Percentiles rank a stretch among this genome's conserved stretches.
Evolutionary conservation across 2,329 filamentous ascomycete species (phyloP).

Genomic region (Fragosphaeria purpurea): DNA sequence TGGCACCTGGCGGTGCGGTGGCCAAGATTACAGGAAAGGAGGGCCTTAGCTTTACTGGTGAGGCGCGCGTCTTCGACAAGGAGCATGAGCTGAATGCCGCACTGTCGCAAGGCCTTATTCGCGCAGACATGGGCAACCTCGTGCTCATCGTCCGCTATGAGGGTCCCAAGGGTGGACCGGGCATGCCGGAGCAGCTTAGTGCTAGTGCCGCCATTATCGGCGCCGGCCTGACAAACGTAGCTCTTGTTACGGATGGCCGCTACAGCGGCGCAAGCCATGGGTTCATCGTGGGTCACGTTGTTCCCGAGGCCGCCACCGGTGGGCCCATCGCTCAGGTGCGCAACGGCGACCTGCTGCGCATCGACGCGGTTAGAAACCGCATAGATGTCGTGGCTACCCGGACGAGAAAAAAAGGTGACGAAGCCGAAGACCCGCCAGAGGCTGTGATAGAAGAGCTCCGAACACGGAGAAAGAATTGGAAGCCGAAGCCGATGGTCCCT

Average conservation of each 20-base stretch:
- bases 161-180: constrained; percentile 83
- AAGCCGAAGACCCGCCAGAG: constrained; percentile 8
- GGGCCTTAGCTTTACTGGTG: constrained; percentile 70
- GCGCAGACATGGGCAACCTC: constrained; percentile 55
- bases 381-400: constrained; percentile 53
- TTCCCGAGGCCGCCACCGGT: constrained; percentile 79
- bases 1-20: constrained; percentile 80
- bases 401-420: constrained; percentile 31
- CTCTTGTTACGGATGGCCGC: constrained; percentile 83
- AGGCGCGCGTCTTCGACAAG: constrained; percentile 77
- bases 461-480: constrained; percentile 51
- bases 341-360: constrained; percentile 75
- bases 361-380: constrained; percentile 71
- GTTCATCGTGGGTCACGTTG: constrained; percentile 89
- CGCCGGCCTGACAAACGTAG: constrained; percentile 75
- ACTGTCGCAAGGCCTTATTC: constrained; percentile 50
- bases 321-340: constrained; percentile 77
- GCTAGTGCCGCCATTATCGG: constrained; percentile 88
- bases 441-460: constrained; percentile 45
- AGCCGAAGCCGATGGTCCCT: constrained; percentile 57
- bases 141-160: constrained; percentile 90
- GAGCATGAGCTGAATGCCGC: constrained; percentile 70
- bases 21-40: constrained; percentile 97
- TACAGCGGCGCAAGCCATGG: constrained; percentile 85
- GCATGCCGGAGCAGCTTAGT: constrained; percentile 92